Evolutionary conservation across 2,329 filamentous ascomycete genomes (phyloP).

Genomic region (Pseudogymnoascus sp.): DNA sequence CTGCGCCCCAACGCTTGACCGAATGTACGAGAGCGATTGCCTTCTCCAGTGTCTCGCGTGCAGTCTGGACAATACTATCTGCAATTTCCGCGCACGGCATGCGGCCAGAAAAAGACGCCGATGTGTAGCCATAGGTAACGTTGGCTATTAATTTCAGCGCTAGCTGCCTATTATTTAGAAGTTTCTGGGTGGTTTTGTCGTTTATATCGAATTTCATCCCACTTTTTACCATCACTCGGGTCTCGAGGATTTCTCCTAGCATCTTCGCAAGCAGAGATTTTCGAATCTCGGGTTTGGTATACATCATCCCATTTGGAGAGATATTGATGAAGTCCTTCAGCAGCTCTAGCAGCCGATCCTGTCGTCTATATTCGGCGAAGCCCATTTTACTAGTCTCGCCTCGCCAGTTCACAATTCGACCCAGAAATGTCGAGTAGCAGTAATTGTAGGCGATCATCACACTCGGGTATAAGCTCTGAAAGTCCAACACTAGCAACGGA

Average conservation of each 20-base stretch:
- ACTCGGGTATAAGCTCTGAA: constrained; percentile 92
- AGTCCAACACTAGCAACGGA: constrained; percentile 84
- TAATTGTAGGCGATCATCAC: constrained; percentile 99
- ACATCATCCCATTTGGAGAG: constrained; percentile 95
- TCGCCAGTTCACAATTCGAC: constrained; percentile 79
- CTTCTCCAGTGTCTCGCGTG: constrained; percentile 86
- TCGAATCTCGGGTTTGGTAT: constrained; percentile 73
- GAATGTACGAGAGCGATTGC: constrained; percentile 90
- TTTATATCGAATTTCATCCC: constrained; percentile 93
- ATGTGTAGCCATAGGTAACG: constrained; percentile 96
- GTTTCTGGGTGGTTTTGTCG: constrained; percentile 73
- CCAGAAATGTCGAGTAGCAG: constrained; percentile 94
- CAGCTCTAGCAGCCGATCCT: constrained; percentile 65
- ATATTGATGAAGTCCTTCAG: constrained; percentile 84
- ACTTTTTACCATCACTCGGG: constrained; percentile 93
- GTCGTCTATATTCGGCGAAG: constrained; percentile 76
- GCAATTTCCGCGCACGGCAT: constrained; percentile 99
- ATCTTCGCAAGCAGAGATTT: constrained; percentile 93
- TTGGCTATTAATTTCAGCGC: constrained; percentile 97
- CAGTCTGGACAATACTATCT: constrained; percentile 95
- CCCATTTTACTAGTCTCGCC: constrained; percentile 83
- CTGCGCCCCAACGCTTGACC: constrained; percentile 77
- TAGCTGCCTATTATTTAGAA: constrained; percentile 88
- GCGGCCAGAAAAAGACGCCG: constrained; percentile 88
- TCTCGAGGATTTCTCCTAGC: constrained; percentile 92